Evolutionary conservation across 2,329 filamentous ascomycete species (phyloP), one percentile per base, ranked within the genome.

Genomic region (Sporothrix variecibatus): DNA sequence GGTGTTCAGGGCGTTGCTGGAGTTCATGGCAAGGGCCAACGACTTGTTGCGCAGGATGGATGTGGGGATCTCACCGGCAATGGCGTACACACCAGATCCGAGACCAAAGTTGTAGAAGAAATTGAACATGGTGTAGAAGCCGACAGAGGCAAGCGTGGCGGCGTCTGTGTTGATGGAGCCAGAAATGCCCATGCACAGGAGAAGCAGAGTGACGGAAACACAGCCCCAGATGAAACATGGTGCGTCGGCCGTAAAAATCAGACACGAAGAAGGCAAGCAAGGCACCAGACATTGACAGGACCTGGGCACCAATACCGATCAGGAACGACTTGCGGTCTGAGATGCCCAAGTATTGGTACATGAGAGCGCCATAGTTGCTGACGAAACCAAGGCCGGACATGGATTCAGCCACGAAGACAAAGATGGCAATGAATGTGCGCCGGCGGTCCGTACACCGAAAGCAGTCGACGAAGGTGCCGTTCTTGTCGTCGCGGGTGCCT

Each of bases 361-460:
- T 58, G 23, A 58, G 64, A 12, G 73, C 17, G 31, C 70, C 70
- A 64, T 74, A 74, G 20, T 28, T 51, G 49, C 28, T 7, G 7
- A 74, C 64, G 15, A 74, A 74, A 26, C 70, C 70, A 11, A 74
- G 70, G 12, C 73, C 73, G 1, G 70, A 51, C 70, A 74, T 72
- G 53, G 70, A 28, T 56, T 74, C 70, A 20, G 70, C 51, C 38
- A 62, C 1, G 26, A 72, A 92, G 4, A 90, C 88, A 79, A 90
- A 89, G 75, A 85, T 83, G 2, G 86, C 3, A 28, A 85, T 80
- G 46, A 84, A 78, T 1, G 83, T 85, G 17, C 84, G 80, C 1
- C 81, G 80, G 0, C 81, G 75, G 75, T 83, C 81, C 8, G 78
- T 77, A 56, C 77, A 76, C 1, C 79, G 78, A 78, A 82, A 82